Base-by-base conservation (phyloP, 371 early-diverging fungal genomes). In the Apophysomyces elegans region DNA sequence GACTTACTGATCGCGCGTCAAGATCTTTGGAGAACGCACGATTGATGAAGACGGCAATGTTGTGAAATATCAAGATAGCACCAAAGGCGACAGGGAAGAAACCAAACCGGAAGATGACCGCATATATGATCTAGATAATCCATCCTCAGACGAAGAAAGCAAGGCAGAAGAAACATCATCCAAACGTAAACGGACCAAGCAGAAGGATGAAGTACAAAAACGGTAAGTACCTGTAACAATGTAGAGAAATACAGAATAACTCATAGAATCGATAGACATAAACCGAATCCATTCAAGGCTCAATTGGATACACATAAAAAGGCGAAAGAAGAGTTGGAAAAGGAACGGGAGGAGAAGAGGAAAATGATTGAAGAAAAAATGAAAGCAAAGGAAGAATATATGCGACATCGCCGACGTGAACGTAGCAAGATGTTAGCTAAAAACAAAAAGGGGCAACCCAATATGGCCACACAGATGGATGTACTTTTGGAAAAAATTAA, bases 231-330 rank as follows among this genome's bases (percentile, higher is more conserved):
- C 9, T 16, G 5, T 4, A 8, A 18, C 21, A 5, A 18, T 44
- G 16, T 47, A 6, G 32, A 26, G 2, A 47, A 43, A 9, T 32
- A 35, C 37, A 9, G 12, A 21, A 11, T 39, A 21, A 43, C 13
- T 26, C 1, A 26, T 26, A 26, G 32, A 58, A 45, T 7, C 7
- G 12, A 54, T 44, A 64, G 69, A 71, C 63, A 66, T 13, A 87
- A 87, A 50, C 83, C 88, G 7, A 90, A 89, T 41, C 89, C 90
- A 1, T 89, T 83, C 68, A 84, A 88, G 63, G 46, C 83, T 62
- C 81, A 84, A 35, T 67, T 84, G 62, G 83, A 83, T 58, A 85
- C 84, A 46, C 78, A 76, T 9, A 76, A 81, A 70, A 74, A 69
- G 46, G 72, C 59, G 8, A 78, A 81, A 37, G 76, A 79, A 26